A percentile compares a stretch with the other conserved stretches of the same genome.
These are phyloP conservation scores for Stagonosporopsis chrysanthemi DNA, from an alignment of 2,329 filamentous ascomycete genomes.

Conservation along the genomic window DNA sequence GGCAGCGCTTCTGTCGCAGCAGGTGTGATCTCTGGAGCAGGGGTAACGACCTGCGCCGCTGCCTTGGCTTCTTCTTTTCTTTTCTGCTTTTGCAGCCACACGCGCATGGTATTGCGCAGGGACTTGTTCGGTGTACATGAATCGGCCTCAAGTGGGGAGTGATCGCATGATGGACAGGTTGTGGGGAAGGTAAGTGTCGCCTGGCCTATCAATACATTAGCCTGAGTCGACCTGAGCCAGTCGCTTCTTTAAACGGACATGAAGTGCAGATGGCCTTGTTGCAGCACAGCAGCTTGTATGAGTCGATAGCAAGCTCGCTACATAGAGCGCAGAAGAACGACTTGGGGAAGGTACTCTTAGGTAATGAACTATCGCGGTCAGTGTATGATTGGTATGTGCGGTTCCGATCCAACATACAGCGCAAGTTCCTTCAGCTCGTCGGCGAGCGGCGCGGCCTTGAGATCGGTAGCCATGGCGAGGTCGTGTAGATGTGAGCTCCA, in stretches of 20 bases:
- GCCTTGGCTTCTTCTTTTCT: slow-evolving; percentile 51
- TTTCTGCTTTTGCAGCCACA: slow-evolving; percentile 94
- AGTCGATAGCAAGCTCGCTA: slow-evolving; percentile 87
- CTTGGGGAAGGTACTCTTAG: slow-evolving; percentile 87
- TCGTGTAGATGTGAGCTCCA: slow-evolving; percentile 22
- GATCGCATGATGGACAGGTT: slow-evolving; percentile 90
- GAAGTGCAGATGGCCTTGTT: slow-evolving; percentile 92
- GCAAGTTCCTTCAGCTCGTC: slow-evolving; percentile 46
- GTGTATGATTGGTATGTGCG: slow-evolving; percentile 1
- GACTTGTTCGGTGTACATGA: slow-evolving; percentile 90
- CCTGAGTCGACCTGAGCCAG: not conserved
- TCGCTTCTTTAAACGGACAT: slow-evolving; percentile 66
- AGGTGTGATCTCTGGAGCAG: slow-evolving; percentile 30
- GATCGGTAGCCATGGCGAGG: slow-evolving; percentile 42
- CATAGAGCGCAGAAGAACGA: slow-evolving; percentile 95
- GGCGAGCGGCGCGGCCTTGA: slow-evolving; percentile 44
- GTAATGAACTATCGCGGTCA: slow-evolving; percentile 67
- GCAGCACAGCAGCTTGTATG: slow-evolving; percentile 91
- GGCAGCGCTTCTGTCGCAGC: slow-evolving; percentile 32
- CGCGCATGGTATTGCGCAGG: slow-evolving; percentile 88
- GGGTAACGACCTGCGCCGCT: slow-evolving; percentile 40
- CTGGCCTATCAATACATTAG: slow-evolving; percentile 33
- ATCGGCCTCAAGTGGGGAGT: slow-evolving; percentile 83
- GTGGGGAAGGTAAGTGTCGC: slow-evolving; percentile 69
- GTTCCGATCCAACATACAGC: slow-evolving; percentile 27